Evolutionary conservation across 179 eudicot genomes (phyloP).

Genomic region (Silene coronaria): DNA sequence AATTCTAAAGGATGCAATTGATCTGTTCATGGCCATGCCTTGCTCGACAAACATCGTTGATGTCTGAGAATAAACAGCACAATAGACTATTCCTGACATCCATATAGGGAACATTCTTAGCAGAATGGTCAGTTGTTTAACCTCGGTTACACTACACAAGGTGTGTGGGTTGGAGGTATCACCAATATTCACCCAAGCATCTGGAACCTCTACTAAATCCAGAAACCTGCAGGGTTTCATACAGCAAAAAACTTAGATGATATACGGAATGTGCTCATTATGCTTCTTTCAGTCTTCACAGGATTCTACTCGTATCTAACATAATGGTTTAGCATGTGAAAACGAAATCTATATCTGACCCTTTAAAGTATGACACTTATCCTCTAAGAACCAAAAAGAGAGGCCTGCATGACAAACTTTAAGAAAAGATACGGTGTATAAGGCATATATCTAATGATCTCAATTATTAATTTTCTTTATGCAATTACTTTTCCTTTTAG

Average conservation of each 20-base stretch:
- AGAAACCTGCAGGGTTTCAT: conserved; percentile 24
- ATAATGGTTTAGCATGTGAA: no score
- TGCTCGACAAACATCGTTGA: conserved; percentile 39
- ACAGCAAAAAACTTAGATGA: neutral
- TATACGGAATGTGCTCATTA: no score
- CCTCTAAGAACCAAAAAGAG: no score
- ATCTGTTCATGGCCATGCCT: conserved; percentile 39
- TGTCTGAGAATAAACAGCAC: conserved; percentile 37
- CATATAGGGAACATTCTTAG: conserved; percentile 39
- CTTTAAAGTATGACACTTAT: no score
- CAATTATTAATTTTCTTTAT: no score
- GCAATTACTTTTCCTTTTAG: no score
- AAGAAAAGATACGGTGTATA: no score
- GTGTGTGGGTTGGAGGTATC: conserved; percentile 23
- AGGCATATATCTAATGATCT: no score
- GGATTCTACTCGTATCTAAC: no score
- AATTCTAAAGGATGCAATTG: conserved; percentile 22
- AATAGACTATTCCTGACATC: conserved; percentile 38
- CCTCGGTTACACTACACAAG: conserved; percentile 36
- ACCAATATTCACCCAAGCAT: conserved; percentile 12
- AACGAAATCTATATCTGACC: no score
- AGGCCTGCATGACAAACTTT: no score
- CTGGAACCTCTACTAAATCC: conserved; percentile 35
- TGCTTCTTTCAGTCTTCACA: no score
- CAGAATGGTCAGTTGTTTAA: conserved; percentile 38